Evolutionary conservation across 2,329 filamentous ascomycete genomes (phyloP), one percentile per base, ranked within the genome.

Genomic region (Fusarium mundagurra): DNA sequence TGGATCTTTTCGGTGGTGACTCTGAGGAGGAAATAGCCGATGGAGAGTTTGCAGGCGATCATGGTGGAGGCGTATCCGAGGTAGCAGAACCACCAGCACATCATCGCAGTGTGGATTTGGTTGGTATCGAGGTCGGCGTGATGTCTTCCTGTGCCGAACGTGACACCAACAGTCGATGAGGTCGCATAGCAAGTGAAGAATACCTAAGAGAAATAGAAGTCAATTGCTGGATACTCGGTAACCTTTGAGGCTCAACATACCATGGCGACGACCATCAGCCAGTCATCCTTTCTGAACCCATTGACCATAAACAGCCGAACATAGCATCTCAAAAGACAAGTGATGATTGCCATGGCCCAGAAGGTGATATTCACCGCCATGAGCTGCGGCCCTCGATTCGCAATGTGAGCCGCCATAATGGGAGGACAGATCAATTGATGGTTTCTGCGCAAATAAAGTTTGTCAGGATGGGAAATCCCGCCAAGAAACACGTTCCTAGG

Each of bases 221-320:
- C 31, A 24, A n/a, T 16, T 22, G 47, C 18, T 22, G 44, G 31
- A 22, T 14, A 6, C n/a, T 29, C 9, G 13, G 5, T 22, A 18
- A 2, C 24, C 24, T 20, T 13, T 17, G 24, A 22, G 43, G 20
- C 22, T 22, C 24, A 33, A 53, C 51, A 72, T 77, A 82, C 80
- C 62, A 76, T 73, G 12, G 82, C 81, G 31, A 72, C 27, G 3
- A 77, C 57, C 83, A 84, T 84, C 16, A 82, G 64, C 79, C 79
- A 83, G 74, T 84, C 83, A 45, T 84, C 83, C 6, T 68, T 51
- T 0, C 82, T 81, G 55, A 83, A 84, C 4, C 78, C 79, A 53
- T 78, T 80, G 38, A 83, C 78, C 50, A 84, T 74, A 34, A 73
- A 69, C 9, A 71, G 61, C 11, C 83, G 80, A 20, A 83, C 81